Percentiles rank a stretch among this genome's conserved stretches.
These are phyloP conservation scores for Dictyostelium firmibasis DNA, from an alignment of 78 protist species.

Conservation along the genomic window DNA sequence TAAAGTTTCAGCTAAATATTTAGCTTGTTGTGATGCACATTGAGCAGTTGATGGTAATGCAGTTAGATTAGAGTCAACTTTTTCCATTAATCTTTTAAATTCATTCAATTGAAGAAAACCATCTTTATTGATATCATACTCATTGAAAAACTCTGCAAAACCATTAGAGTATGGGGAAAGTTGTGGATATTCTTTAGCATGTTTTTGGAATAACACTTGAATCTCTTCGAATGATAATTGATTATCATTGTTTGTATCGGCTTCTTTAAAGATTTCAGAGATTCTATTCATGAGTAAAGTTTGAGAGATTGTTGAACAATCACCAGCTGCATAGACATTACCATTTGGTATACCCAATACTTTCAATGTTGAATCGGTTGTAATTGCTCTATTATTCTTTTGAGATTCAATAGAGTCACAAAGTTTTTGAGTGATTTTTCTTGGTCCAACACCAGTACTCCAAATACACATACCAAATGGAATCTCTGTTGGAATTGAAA, in stretches of 20 bases:
- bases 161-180: background rate
- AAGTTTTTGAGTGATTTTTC: constrained; percentile 30
- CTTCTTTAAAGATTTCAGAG: constrained; percentile 70
- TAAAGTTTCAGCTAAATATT: constrained; percentile 45
- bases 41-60: constrained; percentile 83
- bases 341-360: constrained; percentile 31
- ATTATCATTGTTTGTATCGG: constrained; percentile 66
- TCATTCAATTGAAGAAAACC: constrained; percentile 56
- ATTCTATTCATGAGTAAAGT: constrained; percentile 24
- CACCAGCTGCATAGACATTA: constrained; percentile 86
- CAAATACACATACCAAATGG: constrained; percentile 87
- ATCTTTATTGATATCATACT: constrained; percentile 66
- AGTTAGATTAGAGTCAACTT: constrained; percentile 70
- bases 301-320: constrained; percentile 78
- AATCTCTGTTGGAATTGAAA: background rate
- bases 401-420: constrained; percentile 14
- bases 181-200: constrained; percentile 61
- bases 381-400: constrained; percentile 26
- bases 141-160: constrained; percentile 28
- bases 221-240: constrained; percentile 55
- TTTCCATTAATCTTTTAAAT: constrained; percentile 38
- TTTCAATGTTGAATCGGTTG: background rate
- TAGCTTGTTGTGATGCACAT: constrained; percentile 72
- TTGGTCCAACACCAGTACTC: constrained; percentile 84
- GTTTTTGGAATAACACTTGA: background rate